Evolutionary conservation across 768 basidiomycete genomes (phyloP).

Genomic region (Mycena sanguinolenta): DNA sequence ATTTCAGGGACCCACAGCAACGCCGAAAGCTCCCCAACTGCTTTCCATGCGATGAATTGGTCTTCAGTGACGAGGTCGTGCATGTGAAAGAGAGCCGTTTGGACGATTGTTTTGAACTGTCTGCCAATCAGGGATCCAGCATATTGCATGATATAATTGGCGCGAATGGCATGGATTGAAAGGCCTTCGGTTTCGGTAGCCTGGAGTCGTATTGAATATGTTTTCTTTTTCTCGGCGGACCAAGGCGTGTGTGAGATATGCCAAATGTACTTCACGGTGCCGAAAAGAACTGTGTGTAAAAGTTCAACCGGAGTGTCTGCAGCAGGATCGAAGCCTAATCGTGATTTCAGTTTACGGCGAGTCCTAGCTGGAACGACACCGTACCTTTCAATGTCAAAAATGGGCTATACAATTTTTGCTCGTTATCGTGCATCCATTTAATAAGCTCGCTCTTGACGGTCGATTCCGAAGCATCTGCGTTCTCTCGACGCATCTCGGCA

Average conservation of each 20-base stretch:
- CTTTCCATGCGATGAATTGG: no score
- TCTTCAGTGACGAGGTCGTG: no score
- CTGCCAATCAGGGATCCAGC: no score
- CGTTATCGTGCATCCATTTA: conserved; percentile 44
- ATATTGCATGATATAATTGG: no score
- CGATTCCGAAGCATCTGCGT: no score
- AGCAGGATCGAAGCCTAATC: conserved; percentile 29
- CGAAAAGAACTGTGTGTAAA: conserved; percentile 42
- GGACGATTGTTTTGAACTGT: no score
- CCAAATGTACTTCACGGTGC: conserved; percentile 48
- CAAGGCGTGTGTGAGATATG: conserved; percentile 36
- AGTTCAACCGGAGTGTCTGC: no score
- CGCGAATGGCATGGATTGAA: conserved; percentile 19
- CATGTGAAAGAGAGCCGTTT: no score
- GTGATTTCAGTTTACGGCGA: not conserved
- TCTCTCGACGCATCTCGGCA: no score
- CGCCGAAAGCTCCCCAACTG: conserved; percentile 36
- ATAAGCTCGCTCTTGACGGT: conserved; percentile 44
- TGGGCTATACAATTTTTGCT: conserved; percentile 44
- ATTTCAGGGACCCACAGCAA: conserved; percentile 47
- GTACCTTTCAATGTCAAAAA: conserved; percentile 48
- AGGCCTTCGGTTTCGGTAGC: conserved; percentile 35
- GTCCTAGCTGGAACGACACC: no score
- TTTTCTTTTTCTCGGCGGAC: conserved; percentile 30
- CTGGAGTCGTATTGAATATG: conserved; percentile 38